Conservation (phyloP, 2,329 filamentous ascomycete species). For the Penicillium hordei region DNA sequence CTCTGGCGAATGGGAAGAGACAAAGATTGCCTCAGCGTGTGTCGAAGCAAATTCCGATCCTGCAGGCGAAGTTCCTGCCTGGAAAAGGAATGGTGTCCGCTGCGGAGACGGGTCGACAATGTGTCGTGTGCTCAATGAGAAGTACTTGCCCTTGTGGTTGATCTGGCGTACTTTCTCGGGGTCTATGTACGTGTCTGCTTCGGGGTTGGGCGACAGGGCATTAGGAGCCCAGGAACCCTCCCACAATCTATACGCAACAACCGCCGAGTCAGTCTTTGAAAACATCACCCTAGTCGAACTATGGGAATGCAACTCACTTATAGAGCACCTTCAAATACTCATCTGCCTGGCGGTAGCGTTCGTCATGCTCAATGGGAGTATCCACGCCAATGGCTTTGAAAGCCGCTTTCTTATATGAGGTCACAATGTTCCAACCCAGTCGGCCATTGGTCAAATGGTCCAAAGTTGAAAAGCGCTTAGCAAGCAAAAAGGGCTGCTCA, state of each 20-base stretch:
- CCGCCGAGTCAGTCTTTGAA: background rate
- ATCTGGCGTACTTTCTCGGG: constrained; percentile 61
- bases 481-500: constrained; percentile 61
- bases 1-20: constrained; percentile 54
- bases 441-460: constrained; percentile 63
- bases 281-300: background rate
- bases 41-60: constrained; percentile 58
- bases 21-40: constrained; percentile 62
- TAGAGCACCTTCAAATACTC: constrained; percentile 63
- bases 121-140: constrained; percentile 47
- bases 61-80: constrained; percentile 60
- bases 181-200: constrained; percentile 58
- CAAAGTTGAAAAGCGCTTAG: constrained; percentile 62
- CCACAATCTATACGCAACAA: constrained; percentile 45
- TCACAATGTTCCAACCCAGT: constrained; percentile 68
- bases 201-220: constrained; percentile 55
- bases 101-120: constrained; percentile 59
- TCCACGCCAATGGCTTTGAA: constrained; percentile 63
- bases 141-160: constrained; percentile 60
- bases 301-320: constrained; percentile 46
- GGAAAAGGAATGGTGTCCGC: constrained; percentile 58
- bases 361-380: constrained; percentile 59
- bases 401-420: constrained; percentile 61
- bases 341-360: constrained; percentile 61
- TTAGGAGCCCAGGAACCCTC: constrained; percentile 59